Evolutionary conservation across 2,329 filamentous ascomycete genomes (phyloP).

Genomic region (Neonectria ditissima): DNA sequence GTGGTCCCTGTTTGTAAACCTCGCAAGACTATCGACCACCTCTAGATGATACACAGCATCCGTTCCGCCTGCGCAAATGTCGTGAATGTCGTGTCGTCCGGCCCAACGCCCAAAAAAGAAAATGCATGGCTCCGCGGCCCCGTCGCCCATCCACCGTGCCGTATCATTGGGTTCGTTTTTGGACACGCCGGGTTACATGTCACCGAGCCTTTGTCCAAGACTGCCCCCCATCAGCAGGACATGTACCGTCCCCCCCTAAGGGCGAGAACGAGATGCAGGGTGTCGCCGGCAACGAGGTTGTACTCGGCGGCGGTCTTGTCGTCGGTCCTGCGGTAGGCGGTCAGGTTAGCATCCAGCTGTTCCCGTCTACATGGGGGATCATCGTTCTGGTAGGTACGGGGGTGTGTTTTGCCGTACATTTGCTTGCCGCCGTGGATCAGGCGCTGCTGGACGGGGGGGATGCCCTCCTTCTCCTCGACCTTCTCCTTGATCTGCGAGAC

Average conservation of each 20-base stretch:
- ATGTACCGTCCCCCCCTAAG: conserved; percentile 77
- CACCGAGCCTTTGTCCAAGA: not conserved
- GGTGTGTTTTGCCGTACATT: conserved; percentile 75
- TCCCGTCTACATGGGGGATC: not conserved
- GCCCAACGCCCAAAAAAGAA: conserved; percentile 22
- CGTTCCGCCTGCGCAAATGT: conserved; percentile 20
- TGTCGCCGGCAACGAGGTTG: conserved; percentile 89
- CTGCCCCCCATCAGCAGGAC: conserved; percentile 22
- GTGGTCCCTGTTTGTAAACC: conserved; percentile 1
- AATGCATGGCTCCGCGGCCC: conserved; percentile 28
- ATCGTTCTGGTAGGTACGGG: not conserved
- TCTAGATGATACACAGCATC: conserved; percentile 22
- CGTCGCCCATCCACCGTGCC: conserved; percentile 11
- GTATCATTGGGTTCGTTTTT: not conserved
- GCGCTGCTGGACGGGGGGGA: conserved; percentile 95
- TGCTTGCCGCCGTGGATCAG: conserved; percentile 98
- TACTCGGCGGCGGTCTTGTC: conserved; percentile 95
- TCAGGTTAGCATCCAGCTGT: conserved; percentile 17
- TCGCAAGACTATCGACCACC: conserved; percentile 5
- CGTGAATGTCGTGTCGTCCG: conserved; percentile 14
- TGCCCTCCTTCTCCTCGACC: conserved; percentile 98
- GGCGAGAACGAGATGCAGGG: conserved; percentile 93
- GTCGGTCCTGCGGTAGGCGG: conserved; percentile 75
- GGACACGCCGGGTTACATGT: not conserved
- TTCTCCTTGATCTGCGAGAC: conserved; percentile 98